Percentiles rank a stretch among this genome's conserved stretches.
Evolutionary conservation across 208 protist genomes (phyloP).

Genomic region (Leishmania aethiopica): DNA sequence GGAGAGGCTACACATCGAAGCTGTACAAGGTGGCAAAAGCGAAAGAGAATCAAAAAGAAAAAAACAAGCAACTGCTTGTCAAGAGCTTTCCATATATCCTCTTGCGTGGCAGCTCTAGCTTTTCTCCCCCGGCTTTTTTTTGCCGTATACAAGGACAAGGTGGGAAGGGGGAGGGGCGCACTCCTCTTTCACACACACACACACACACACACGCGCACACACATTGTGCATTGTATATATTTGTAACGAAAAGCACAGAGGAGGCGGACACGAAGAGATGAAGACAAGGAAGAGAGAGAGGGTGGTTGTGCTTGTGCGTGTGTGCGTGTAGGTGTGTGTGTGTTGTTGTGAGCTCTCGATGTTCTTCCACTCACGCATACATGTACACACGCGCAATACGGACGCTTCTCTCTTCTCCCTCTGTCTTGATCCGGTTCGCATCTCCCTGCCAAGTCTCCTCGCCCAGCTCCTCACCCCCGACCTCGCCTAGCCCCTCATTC

Average conservation of each 20-base stretch:
- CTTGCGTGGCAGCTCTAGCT: not conserved
- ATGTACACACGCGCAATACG: not conserved
- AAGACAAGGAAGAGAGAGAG: not conserved
- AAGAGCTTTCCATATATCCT: not conserved
- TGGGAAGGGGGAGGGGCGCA: not conserved
- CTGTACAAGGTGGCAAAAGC: not conserved
- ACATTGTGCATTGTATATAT: not conserved
- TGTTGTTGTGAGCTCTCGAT: not conserved
- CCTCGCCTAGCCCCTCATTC: not conserved
- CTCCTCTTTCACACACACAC: not conserved
- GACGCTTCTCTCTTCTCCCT: not conserved
- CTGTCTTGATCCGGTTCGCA: not conserved
- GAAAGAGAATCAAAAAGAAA: not conserved
- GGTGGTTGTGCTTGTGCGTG: not conserved
- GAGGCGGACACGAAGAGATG: not conserved
- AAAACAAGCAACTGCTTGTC: not conserved
- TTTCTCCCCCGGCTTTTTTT: not conserved
- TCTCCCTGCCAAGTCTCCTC: not conserved
- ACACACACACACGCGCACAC: not conserved
- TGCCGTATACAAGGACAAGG: too few relatives aligned
- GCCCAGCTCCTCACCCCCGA: not conserved
- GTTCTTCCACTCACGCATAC: not conserved
- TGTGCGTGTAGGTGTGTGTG: not conserved
- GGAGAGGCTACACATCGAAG: not conserved
- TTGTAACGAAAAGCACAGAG: not conserved